phyloP scores from a whole-genome alignment of 2,329 filamentous ascomycete genomes.

The Aureobasidium namibiae region DNA sequence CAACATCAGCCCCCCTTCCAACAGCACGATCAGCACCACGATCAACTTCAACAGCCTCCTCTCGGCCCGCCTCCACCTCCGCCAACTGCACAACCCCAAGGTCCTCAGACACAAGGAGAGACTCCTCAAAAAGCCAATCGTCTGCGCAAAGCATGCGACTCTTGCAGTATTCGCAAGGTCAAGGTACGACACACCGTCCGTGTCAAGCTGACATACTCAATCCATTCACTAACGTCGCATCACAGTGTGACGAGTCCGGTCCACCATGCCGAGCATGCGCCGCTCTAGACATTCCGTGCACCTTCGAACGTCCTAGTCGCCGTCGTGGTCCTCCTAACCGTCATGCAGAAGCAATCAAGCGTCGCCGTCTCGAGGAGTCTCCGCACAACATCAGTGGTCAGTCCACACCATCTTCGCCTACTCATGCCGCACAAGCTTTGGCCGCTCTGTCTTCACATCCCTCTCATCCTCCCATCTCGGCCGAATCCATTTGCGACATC shows the following conservation, averaged over 20 bases:
- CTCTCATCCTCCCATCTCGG: conserved; percentile 35
- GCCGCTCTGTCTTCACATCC: conserved; percentile 41
- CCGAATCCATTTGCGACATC: conserved; percentile 64
- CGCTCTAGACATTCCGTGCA: conserved; percentile 58
- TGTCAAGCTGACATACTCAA: background rate
- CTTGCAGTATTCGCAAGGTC: conserved; percentile 32
- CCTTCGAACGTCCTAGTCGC: conserved; percentile 55
- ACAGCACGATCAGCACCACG: conserved; percentile 21
- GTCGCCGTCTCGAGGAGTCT: conserved; percentile 43
- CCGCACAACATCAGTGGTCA: conserved; percentile 35
- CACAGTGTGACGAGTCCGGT: conserved; percentile 56
- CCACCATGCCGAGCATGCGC: conserved; percentile 59
- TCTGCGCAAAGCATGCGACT: conserved; percentile 33
- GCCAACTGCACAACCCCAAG: conserved; percentile 14
- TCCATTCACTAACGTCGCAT: background rate
- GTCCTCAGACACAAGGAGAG: conserved; percentile 9
- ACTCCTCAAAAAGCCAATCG: conserved; percentile 26
- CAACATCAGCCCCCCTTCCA: conserved; percentile 22
- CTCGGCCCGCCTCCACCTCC: conserved; percentile 1
- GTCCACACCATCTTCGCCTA: conserved; percentile 42
- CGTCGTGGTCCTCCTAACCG: conserved; percentile 58
- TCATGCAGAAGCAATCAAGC: conserved; percentile 60
- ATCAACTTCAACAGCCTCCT: conserved; percentile 22
- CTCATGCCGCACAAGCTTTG: conserved; percentile 45
- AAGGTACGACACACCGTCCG: conserved; percentile 21